Conservation (phyloP, 768 basidiomycete genomes). For the Tricholoma bakamatsutake region DNA sequence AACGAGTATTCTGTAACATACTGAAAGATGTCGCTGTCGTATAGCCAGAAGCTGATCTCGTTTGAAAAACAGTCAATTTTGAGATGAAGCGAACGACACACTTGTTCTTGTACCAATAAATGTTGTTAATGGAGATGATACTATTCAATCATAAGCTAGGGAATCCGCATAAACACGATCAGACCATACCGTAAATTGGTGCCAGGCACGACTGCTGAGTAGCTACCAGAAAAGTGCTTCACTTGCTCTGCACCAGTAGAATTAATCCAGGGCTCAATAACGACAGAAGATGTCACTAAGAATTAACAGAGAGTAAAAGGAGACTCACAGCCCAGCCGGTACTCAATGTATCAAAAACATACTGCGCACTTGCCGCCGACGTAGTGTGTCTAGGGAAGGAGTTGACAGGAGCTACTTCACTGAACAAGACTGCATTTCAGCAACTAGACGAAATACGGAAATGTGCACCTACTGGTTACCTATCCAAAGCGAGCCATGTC, state of each 20-base stretch:
- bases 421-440: slow-evolving; percentile 14
- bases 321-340: slow-evolving; percentile 40
- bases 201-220: slow-evolving; percentile 40
- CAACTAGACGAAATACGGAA: not conserved
- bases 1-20: slow-evolving; percentile 18
- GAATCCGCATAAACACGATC: not conserved
- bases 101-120: slow-evolving; percentile 61
- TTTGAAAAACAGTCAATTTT: not conserved
- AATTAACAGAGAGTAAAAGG: not conserved
- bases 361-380: slow-evolving; percentile 35
- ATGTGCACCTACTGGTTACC: slow-evolving; percentile 42
- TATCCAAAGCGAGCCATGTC: slow-evolving; percentile 11
- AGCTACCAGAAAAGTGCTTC: slow-evolving; percentile 47
- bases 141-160: slow-evolving; percentile 20
- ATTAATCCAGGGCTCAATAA: slow-evolving; percentile 42
- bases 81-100: slow-evolving; percentile 10
- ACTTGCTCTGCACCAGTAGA: slow-evolving; percentile 36
- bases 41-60: slow-evolving; percentile 48
- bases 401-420: slow-evolving; percentile 55
- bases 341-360: slow-evolving; percentile 50
- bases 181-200: slow-evolving; percentile 40
- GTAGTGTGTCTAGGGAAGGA: slow-evolving; percentile 48
- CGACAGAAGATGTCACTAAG: not conserved
- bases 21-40: slow-evolving; percentile 44
- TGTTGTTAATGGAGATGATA: slow-evolving; percentile 55